These are phyloP conservation scores for Blumeria graminis DNA, from an alignment of 2,329 filamentous ascomycete species.

Conservation along the genomic window DNA sequence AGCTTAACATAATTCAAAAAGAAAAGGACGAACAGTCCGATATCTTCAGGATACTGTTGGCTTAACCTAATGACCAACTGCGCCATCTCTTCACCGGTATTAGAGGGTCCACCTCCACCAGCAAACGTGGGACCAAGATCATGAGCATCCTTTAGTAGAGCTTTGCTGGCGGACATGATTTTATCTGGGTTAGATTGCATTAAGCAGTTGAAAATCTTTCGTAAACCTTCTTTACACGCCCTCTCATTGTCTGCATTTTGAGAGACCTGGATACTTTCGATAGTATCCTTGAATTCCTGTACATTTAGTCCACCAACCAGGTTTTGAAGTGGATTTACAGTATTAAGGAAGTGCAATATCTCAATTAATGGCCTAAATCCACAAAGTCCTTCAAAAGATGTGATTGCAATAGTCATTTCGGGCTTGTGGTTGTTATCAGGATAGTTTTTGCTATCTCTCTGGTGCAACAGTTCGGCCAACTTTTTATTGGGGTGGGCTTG, in stretches of 20 bases:
- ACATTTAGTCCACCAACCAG: conserved; percentile 43
- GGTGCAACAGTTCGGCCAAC: conserved; percentile 70
- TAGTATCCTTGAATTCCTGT: conserved; percentile 25
- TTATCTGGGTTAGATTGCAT: conserved; percentile 53
- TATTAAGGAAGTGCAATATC: conserved; percentile 52
- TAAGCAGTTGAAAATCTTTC: conserved; percentile 49
- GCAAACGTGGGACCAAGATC: conserved; percentile 51
- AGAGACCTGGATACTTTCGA: conserved; percentile 28
- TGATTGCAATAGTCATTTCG: conserved; percentile 97
- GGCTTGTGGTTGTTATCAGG: conserved; percentile 99
- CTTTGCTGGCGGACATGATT: conserved; percentile 37
- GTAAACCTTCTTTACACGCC: conserved; percentile 56
- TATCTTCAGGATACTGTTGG: conserved; percentile 65
- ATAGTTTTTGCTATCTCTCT: conserved; percentile 75
- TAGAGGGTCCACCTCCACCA: conserved; percentile 41
- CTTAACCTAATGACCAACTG: conserved; percentile 58
- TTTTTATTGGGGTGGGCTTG: conserved; percentile 94
- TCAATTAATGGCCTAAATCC: conserved; percentile 77
- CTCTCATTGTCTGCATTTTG: conserved; percentile 18
- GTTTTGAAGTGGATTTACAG: conserved; percentile 35
- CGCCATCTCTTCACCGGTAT: conserved; percentile 43
- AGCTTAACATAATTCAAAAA: conserved; percentile 91
- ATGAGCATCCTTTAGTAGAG: conserved; percentile 47
- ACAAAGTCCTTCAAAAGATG: conserved; percentile 84
- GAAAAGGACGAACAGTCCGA: conserved; percentile 86